These are phyloP conservation scores for Suillus plorans DNA, from an alignment of 768 basidiomycete species.

Conservation along the genomic window DNA sequence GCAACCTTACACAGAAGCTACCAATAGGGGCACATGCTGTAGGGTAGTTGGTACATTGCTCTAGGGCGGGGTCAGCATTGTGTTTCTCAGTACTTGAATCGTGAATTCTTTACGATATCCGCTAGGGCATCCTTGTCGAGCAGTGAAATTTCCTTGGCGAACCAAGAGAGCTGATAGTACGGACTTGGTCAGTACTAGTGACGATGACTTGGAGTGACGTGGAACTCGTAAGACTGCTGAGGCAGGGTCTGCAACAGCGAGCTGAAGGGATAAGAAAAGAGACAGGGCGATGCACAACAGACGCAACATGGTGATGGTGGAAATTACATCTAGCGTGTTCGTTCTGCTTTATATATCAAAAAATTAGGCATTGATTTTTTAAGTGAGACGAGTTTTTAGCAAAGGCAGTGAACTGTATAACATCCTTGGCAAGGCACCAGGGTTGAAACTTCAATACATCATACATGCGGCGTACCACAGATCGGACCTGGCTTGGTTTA, in stretches of 20 bases:
- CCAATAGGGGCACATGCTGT: constrained; percentile 17
- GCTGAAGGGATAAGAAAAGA: background rate
- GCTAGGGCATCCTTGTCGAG: background rate
- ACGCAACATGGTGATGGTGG: background rate
- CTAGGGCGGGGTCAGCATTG: background rate
- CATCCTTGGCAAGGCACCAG: constrained; percentile 4
- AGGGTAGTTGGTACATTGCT: constrained; percentile 18
- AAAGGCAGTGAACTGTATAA: background rate
- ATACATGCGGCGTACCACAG: background rate
- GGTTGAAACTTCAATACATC: background rate
- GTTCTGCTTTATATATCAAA: background rate
- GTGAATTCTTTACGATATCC: background rate
- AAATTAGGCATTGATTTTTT: background rate
- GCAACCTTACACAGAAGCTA: constrained; percentile 19
- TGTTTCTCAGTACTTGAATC: background rate
- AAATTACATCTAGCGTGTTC: background rate
- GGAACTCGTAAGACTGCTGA: background rate
- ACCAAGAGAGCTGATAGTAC: background rate
- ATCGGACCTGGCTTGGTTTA: background rate
- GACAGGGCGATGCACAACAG: background rate
- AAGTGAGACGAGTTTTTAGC: background rate
- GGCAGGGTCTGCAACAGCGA: background rate
- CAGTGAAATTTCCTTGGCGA: background rate
- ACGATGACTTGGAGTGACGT: background rate
- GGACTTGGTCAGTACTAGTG: background rate